Evolutionary conservation across 768 basidiomycete species (phyloP).

Genomic region (Trametes meyenii): DNA sequence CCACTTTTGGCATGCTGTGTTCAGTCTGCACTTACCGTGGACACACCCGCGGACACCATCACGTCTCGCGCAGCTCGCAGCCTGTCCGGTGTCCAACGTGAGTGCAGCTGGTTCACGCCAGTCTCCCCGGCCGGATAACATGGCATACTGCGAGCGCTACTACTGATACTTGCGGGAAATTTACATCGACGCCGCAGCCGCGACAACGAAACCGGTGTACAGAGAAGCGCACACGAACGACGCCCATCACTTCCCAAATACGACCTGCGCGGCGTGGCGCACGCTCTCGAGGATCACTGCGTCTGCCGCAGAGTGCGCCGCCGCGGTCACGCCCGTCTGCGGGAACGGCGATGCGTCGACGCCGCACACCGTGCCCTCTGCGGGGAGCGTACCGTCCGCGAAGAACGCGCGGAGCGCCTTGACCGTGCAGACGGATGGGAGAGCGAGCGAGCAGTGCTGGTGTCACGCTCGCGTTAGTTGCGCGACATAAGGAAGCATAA

Average conservation of each 20-base stretch:
- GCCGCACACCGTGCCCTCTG: constrained; percentile 29
- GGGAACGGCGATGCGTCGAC: constrained; percentile 17
- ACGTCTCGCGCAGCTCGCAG: too few relatives aligned
- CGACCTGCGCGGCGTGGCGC: neutral
- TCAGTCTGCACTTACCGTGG: too few relatives aligned
- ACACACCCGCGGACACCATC: too few relatives aligned
- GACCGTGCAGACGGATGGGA: constrained; percentile 32
- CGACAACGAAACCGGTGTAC: too few relatives aligned
- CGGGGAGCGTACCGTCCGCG: constrained; percentile 32
- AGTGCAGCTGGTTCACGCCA: too few relatives aligned
- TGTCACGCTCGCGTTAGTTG: neutral
- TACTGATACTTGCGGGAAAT: too few relatives aligned
- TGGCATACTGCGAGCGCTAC: too few relatives aligned
- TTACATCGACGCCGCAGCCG: too few relatives aligned
- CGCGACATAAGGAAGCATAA: neutral
- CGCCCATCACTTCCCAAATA: neutral
- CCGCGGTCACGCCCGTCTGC: neutral
- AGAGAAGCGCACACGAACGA: too few relatives aligned
- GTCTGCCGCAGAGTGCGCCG: neutral
- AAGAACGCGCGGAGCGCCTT: constrained; percentile 30
- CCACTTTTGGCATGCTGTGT: too few relatives aligned
- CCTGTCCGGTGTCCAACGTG: too few relatives aligned
- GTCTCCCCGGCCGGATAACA: too few relatives aligned
- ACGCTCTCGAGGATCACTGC: neutral
- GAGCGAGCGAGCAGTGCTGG: constrained; percentile 29